phyloP scores from a whole-genome alignment of 208 protist species.

The Crithidia mellificae region DNA sequence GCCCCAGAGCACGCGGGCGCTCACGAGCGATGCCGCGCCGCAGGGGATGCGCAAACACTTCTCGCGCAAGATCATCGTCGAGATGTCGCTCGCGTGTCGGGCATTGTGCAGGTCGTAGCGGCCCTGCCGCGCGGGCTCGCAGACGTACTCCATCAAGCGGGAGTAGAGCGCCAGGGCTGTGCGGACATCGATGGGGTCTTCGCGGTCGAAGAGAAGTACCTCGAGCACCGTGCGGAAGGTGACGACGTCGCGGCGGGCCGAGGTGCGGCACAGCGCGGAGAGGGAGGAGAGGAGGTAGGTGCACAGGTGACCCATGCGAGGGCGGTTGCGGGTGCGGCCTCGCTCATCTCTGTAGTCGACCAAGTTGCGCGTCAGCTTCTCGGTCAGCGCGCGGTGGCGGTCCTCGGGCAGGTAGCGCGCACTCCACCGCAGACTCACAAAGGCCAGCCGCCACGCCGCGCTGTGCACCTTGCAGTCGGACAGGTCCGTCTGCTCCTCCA shows the following conservation, averaged over 20 bases:
- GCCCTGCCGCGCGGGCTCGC: constrained; percentile 40
- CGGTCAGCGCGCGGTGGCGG: constrained; percentile 21
- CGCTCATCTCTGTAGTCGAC: constrained; percentile 43
- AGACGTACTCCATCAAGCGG: constrained; percentile 53
- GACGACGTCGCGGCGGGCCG: constrained; percentile 48
- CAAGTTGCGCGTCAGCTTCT: constrained; percentile 48
- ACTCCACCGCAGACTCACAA: constrained; percentile 57
- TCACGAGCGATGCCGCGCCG: constrained; percentile 40
- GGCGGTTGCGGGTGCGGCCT: constrained; percentile 34
- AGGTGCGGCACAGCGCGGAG: constrained; percentile 52
- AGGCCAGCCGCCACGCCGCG: constrained; percentile 62
- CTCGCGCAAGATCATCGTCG: constrained; percentile 43
- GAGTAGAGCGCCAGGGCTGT: constrained; percentile 60
- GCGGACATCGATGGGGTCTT: constrained; percentile 27
- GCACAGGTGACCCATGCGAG: constrained; percentile 52
- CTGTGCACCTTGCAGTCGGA: constrained; percentile 52
- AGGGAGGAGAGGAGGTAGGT: constrained; percentile 57
- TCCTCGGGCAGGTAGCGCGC: constrained; percentile 23
- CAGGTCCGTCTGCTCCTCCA: constrained; percentile 43
- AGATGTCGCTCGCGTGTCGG: constrained; percentile 29
- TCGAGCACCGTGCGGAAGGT: constrained; percentile 55
- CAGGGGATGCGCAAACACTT: constrained; percentile 38
- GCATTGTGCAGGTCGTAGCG: constrained; percentile 28
- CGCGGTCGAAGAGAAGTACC: constrained; percentile 53
- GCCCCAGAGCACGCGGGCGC: constrained; percentile 67